Base-by-base conservation (phyloP, 768 basidiomycete species). In the Serpula lacrymans region DNA sequence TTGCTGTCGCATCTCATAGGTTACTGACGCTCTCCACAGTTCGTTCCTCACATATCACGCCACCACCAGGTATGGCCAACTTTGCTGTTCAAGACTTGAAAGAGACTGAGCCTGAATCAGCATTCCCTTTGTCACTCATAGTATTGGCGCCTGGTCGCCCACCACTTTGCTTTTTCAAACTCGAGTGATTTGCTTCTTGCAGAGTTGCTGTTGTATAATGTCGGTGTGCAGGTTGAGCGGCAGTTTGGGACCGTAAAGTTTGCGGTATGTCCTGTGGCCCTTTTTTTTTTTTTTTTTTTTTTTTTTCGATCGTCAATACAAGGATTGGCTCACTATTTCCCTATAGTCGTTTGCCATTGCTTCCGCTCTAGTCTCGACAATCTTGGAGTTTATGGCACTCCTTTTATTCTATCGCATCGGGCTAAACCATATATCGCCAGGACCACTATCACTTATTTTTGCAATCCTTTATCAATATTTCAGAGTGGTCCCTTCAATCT, bases 171-270 rank as follows among this genome's bases (percentile, higher is more conserved):
- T 2, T 95, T 84, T 57, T 72, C 82, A 6, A 95, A 81, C 58
- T 95, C 90, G 0, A 86, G 86, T 40, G 90, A 95, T 53, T 72
- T 97, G 24, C 74, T 96, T 42, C 58, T 96, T 30, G 80, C 78
- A 1, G 79, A 85, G 45, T 49, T 95, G 18, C 44, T 92, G 4
- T 62, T 95, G 1, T 93, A 83, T 63, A 80, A 80, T 53, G 70
- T 80, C 14, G 79, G 76, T 2, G 59, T 88, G 2, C 75, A 74
- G 18, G 71, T 95, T 22, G 94, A 97, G 54, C 77, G 94, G 39
- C 78, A 80, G 29, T 96, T 91, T 54, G 93, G 94, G 9, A 82
- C 82, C 40, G 62, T 85, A 42, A 96, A 96, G 61, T 96, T 77
- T 63, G 89, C 88, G 22, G 90, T 92, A 49, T 62, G 81, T 60